Percentiles rank a stretch among this genome's conserved stretches.
phyloP scores from a whole-genome alignment of 192 early-diverging fungal genomes.

The Thamnidium elegans region DNA sequence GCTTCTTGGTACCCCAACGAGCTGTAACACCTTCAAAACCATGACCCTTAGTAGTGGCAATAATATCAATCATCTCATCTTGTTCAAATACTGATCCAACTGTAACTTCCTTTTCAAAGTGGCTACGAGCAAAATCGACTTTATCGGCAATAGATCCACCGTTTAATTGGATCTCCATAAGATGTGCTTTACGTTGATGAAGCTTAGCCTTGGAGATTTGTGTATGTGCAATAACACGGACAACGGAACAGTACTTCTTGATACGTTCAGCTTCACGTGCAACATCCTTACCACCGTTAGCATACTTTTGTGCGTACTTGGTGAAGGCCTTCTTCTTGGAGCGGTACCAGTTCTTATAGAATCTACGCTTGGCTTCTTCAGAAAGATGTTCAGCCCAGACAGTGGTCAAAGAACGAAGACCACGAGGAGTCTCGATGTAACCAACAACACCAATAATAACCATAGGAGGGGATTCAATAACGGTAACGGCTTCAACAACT shows the following conservation, averaged over 20 bases:
- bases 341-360: constrained; percentile 99
- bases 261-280: constrained; percentile 93
- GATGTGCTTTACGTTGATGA: constrained; percentile 99
- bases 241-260: constrained; percentile 94
- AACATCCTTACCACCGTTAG: constrained; percentile 87
- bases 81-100: constrained; percentile 91
- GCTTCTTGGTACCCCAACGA: constrained; percentile 99
- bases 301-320: constrained; percentile 98
- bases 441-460: constrained; percentile 98
- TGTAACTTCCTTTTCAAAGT: constrained; percentile 96
- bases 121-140: constrained; percentile 94
- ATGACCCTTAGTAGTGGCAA: constrained; percentile 98
- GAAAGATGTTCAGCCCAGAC: constrained; percentile 99
- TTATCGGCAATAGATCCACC: constrained; percentile 95
- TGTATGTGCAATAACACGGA: constrained; percentile 97
- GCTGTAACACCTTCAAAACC: constrained; percentile 98
- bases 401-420: constrained; percentile 96
- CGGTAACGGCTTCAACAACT: constrained; percentile 97
- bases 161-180: constrained; percentile 99
- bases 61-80: constrained; percentile 99
- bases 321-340: constrained; percentile 99
- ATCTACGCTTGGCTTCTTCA: constrained; percentile 97
- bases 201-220: constrained; percentile 94
- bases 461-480: constrained; percentile 97
- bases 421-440: constrained; percentile 98